These are phyloP conservation scores for Eragrostis tef DNA, from an alignment of 202 grass and related monocot genomes.

Conservation along the genomic window DNA sequence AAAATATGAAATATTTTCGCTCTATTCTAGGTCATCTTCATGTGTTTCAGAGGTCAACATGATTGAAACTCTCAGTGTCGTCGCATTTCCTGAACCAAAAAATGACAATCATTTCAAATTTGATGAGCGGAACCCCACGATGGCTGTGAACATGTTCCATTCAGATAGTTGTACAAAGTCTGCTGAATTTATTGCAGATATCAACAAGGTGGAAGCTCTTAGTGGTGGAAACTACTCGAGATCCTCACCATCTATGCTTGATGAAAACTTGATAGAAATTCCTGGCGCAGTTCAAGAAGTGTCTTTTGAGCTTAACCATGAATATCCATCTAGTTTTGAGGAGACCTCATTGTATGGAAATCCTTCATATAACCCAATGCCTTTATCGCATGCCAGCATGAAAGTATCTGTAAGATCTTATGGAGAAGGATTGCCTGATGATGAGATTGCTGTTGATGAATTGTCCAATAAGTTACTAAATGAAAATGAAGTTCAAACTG, in stretches of 20 bases:
- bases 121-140: constrained; percentile 5
- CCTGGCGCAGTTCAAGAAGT: not conserved
- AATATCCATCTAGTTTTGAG: not conserved
- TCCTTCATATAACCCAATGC: not conserved
- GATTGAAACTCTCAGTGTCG: constrained; percentile 16
- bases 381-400: not conserved
- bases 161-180: constrained; percentile 16
- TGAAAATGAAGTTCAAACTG: not conserved
- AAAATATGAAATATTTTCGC: constrained; percentile 46
- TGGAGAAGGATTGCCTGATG: not conserved
- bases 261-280: not conserved
- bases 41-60: constrained; percentile 53
- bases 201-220: constrained; percentile 38
- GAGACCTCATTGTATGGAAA: not conserved
- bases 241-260: not conserved
- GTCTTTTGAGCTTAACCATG: constrained; percentile 2
- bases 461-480: not conserved
- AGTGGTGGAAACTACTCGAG: not conserved
- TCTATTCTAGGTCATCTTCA: constrained; percentile 57
- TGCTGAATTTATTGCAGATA: constrained; percentile 38
- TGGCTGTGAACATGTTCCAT: not conserved
- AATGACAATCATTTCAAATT: constrained; percentile 17
- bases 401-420: constrained; percentile 10
- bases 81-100: constrained; percentile 19
- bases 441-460: constrained; percentile 4